Base-by-base conservation (phyloP, 139 green algal genomes). In the Picochlorum sp. region DNA sequence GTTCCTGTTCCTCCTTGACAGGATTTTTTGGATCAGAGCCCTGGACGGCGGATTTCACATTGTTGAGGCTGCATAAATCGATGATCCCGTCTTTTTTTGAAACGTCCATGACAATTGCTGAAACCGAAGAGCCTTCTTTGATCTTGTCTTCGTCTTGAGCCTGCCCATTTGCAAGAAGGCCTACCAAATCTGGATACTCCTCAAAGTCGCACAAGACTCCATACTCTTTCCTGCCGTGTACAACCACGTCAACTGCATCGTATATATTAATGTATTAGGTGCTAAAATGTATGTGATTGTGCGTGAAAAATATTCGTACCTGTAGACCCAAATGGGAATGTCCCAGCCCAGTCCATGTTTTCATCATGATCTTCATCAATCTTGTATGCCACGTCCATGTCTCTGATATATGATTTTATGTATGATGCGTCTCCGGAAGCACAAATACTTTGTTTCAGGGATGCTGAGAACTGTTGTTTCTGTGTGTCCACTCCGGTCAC, bases 161-260 rank as follows among this genome's bases (percentile, higher is more conserved):
- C 67, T 88, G 76, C 52, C 68, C 49, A 6, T 51, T 24, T 14
- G 78, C 31, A 37, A 68, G 58, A 10, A 88, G 58, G 9, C 60
- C 80, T n/a, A 88, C 68, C 10, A 88, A 31, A 54, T 91, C 83
- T 45, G 75, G 57, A 57, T 86, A 41, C 0, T 57, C 74, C 15
- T 77, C 68, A 57, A 95, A 68, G 78, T 95, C 85, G 21, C 79
- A 78, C 7, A 90, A 26, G 11, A 87, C 30, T 50, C 88, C 88
- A 55, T 90, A 95, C 11, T 85, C 70, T 62, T 78, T 77, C 11
- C 78, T 26, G 24, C 86, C 83, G 20, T 88, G 72, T 37, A 87
- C 75, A 14, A 37, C n/a, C 7, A 60, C 84, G 2, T 45, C 14
- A 1, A 78, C 73, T 72, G 47, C 47, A 54, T 26, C 11, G 16